Evolutionary conservation across 257 asterid species (phyloP).

Genomic region (Petunia secreta): DNA sequence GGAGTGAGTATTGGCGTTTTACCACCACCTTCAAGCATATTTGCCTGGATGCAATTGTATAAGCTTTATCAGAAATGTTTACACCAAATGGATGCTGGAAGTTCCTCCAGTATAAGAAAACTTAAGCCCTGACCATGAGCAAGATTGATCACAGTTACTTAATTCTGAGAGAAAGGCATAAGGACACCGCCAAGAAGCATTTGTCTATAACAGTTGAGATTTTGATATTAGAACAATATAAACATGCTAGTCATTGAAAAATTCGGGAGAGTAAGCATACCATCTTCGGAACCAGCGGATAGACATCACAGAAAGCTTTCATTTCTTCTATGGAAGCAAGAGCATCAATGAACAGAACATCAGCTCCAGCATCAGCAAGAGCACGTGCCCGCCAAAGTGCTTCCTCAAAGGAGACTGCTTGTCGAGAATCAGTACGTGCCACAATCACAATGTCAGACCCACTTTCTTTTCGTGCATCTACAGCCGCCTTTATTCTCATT

Average conservation of each 20-base stretch:
- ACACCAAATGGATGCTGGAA: background rate
- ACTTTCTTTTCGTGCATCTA: slow-evolving; percentile 88
- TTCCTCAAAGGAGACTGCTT: slow-evolving; percentile 83
- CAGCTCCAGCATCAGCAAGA: slow-evolving; percentile 93
- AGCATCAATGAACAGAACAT: slow-evolving; percentile 91
- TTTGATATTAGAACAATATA: background rate
- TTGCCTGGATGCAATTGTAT: slow-evolving; percentile 59
- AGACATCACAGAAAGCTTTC: slow-evolving; percentile 80
- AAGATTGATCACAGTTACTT: background rate
- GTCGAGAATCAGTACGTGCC: slow-evolving; percentile 98
- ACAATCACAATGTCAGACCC: slow-evolving; percentile 92
- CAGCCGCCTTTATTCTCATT: slow-evolving; percentile 82
- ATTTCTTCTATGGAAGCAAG: slow-evolving; percentile 92
- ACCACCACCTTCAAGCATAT: slow-evolving; percentile 99
- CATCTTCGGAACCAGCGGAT: slow-evolving; percentile 83
- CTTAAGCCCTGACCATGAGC: background rate
- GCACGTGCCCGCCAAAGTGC: slow-evolving; percentile 89
- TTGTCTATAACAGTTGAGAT: background rate
- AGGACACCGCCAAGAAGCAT: background rate
- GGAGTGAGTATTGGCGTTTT: slow-evolving; percentile 89
- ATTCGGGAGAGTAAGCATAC: slow-evolving; percentile 41
- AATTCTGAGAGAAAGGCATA: background rate
- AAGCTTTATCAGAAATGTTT: slow-evolving; percentile 31
- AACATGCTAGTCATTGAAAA: slow-evolving; percentile 11
- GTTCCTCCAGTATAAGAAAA: background rate